Evolutionary conservation across 441 rosid genomes (phyloP).

Genomic region (Theobroma grandiflorum): DNA sequence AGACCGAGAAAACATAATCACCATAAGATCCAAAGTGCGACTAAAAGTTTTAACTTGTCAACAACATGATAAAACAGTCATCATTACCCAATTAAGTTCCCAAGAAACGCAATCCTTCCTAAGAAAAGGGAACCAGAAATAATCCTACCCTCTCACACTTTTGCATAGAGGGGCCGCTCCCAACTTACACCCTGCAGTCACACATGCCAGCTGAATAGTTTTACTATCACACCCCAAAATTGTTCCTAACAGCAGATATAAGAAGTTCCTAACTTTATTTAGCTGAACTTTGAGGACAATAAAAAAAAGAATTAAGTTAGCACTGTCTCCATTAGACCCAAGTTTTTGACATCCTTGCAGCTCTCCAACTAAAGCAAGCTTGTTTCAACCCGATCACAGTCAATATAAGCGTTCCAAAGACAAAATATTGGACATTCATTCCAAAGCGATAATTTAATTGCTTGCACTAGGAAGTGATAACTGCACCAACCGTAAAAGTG

Average conservation of each 20-base stretch:
- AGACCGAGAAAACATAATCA: background rate
- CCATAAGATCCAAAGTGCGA: background rate
- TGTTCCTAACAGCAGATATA: background rate
- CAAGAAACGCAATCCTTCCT: background rate
- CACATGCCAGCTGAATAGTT: slow-evolving; percentile 1
- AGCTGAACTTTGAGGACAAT: background rate
- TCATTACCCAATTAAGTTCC: background rate
- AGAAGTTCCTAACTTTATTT: background rate
- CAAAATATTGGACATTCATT: background rate
- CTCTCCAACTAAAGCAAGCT: slow-evolving; percentile 8
- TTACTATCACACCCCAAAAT: background rate
- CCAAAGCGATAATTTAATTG: background rate
- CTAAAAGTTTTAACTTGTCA: background rate
- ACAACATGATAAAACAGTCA: background rate
- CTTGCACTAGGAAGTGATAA: background rate
- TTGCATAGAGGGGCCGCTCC: background rate
- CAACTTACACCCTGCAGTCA: background rate
- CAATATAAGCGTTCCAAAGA: background rate
- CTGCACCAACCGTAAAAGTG: background rate
- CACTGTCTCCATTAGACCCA: background rate
- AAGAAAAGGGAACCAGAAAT: background rate
- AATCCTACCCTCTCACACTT: background rate
- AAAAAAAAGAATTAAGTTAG: background rate
- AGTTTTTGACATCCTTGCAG: background rate
- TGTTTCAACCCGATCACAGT: background rate